Percentiles rank a stretch among this genome's conserved stretches.
phyloP scores from a whole-genome alignment of 73 alveolate genomes.

The Vitrella brassicaformis region DNA sequence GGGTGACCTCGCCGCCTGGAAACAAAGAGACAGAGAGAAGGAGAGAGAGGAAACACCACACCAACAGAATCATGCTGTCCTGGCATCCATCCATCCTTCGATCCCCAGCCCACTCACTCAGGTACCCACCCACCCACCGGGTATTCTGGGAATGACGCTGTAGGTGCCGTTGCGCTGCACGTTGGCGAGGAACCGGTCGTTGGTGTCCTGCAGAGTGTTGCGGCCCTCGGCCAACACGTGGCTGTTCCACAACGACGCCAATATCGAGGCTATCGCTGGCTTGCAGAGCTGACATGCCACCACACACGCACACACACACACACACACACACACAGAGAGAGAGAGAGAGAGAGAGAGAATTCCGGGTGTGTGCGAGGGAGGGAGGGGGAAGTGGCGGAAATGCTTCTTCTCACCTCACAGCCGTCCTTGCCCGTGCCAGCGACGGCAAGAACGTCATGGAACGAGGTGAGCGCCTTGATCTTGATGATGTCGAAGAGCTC shows the following conservation, averaged over 20 bases:
- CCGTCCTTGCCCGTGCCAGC: constrained; percentile 1
- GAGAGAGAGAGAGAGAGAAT: too few relatives aligned
- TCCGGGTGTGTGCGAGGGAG: too few relatives aligned
- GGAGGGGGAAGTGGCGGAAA: too few relatives aligned
- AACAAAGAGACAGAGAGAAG: too few relatives aligned
- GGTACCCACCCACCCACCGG: too few relatives aligned
- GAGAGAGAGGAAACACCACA: too few relatives aligned
- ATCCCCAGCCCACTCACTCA: too few relatives aligned
- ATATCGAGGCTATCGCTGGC: constrained; percentile 14
- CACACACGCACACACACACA: too few relatives aligned
- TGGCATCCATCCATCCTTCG: too few relatives aligned
- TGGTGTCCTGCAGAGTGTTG: constrained; percentile 11
- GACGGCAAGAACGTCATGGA: not conserved
- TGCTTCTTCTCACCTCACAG: too few relatives aligned
- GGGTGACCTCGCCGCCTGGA: constrained; percentile 34
- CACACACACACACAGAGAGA: too few relatives aligned
- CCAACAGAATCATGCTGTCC: too few relatives aligned
- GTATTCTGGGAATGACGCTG: constrained; percentile 19
- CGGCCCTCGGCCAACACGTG: constrained; percentile 4
- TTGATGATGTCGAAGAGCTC: constrained; percentile 20
- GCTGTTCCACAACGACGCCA: constrained; percentile 8
- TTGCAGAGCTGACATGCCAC: constrained; percentile 28
- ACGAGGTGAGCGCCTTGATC: constrained; percentile 11
- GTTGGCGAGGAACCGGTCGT: constrained; percentile 33
- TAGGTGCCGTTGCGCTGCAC: constrained; percentile 27